phyloP scores from a whole-genome alignment of 192 early-diverging fungal genomes.

The Borealophlyctis nickersoniae region DNA sequence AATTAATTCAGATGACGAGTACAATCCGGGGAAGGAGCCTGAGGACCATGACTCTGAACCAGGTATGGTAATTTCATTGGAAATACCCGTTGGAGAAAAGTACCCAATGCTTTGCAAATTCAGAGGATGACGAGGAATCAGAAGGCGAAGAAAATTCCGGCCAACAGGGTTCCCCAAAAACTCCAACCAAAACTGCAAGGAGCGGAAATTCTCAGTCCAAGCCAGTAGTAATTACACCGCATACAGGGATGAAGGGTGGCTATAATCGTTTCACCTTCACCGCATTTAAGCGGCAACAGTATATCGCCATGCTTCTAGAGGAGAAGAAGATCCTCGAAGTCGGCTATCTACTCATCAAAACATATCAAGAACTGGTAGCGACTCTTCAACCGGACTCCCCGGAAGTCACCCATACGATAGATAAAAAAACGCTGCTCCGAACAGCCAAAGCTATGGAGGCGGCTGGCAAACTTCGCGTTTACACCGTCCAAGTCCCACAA shows the following conservation, averaged over 20 bases:
- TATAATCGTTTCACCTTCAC: no score
- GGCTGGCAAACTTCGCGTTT: conserved; percentile 39
- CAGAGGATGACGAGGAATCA: no score
- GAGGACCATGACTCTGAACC: no score
- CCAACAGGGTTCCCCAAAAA: not conserved
- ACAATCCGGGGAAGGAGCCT: no score
- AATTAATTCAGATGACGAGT: no score
- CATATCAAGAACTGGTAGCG: conserved; percentile 7
- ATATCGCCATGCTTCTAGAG: conserved; percentile 28
- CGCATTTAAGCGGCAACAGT: conserved; percentile 12
- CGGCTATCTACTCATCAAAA: conserved; percentile 2
- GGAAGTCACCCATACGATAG: conserved; percentile 33
- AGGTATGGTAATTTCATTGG: no score
- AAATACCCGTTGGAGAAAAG: no score
- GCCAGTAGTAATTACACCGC: no score
- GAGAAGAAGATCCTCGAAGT: conserved; percentile 31
- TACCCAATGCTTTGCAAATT: no score
- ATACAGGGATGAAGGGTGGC: no score
- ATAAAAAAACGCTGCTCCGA: conserved; percentile 53
- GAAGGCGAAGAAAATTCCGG: not conserved
- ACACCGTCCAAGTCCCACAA: conserved; percentile 41
- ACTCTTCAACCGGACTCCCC: not conserved
- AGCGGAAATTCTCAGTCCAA: no score
- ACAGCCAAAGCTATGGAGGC: conserved; percentile 40
- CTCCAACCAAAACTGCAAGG: not conserved